Conservation (phyloP, 1,139 yeast species). For the Candida pseudocylindracea region DNA sequence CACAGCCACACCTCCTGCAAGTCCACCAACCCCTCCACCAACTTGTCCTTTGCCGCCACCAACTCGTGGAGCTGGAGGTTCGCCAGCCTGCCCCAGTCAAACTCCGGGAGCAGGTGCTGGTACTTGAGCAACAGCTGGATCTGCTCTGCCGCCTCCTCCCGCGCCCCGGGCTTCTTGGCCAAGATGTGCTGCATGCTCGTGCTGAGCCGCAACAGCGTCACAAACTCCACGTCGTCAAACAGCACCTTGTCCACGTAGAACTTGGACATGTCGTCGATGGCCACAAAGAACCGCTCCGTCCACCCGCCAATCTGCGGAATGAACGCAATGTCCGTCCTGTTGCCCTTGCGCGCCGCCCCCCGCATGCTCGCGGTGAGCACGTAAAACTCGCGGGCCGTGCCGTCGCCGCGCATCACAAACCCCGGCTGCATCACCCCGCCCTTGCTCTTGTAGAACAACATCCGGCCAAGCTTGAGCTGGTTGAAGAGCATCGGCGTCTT, state of each 20-base stretch:
- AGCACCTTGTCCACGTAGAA: conserved; percentile 10
- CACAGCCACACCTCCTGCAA: conserved; percentile 9
- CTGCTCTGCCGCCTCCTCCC: conserved; percentile 18
- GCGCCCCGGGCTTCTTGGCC: conserved; percentile 17
- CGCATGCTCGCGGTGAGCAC: too few relatives aligned
- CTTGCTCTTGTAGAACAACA: conserved; percentile 33
- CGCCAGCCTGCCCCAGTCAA: conserved; percentile 17
- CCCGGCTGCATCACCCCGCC: conserved; percentile 8
- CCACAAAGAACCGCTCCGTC: too few relatives aligned
- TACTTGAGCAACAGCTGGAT: conserved; percentile 15
- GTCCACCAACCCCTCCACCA: conserved; percentile 13
- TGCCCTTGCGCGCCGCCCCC: too few relatives aligned
- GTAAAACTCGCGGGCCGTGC: too few relatives aligned
- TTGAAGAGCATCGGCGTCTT: conserved; percentile 22
- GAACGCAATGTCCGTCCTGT: too few relatives aligned
- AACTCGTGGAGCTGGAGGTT: conserved; percentile 32
- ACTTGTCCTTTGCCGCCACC: conserved; percentile 17
- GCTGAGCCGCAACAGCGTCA: conserved; percentile 20
- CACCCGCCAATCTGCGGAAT: too few relatives aligned
- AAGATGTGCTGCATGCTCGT: conserved; percentile 19
- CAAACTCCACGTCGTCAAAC: conserved; percentile 22
- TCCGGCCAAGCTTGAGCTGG: conserved; percentile 28
- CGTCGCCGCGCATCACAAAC: too few relatives aligned
- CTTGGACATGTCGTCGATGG: too few relatives aligned
- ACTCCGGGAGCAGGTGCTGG: conserved; percentile 24